Base-by-base conservation (phyloP, 2,329 filamentous ascomycete species). In the Cladosporium sp. region DNA sequence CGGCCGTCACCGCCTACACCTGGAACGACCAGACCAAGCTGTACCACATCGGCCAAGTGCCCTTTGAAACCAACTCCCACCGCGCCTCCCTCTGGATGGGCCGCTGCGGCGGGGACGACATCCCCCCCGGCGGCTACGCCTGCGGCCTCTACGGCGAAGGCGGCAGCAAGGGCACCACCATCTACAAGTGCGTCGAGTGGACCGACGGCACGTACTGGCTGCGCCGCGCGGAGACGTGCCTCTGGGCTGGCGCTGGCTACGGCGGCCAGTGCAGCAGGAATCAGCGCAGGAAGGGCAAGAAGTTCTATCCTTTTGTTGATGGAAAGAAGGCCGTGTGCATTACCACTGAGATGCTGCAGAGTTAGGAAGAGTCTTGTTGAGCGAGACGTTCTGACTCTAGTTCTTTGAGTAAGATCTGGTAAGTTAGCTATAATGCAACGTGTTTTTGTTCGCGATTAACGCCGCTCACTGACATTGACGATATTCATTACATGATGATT, bases 261-360 rank as follows among this genome's bases (percentile, higher is more conserved):
- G 60, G 60, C n/a, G 60, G 60, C 46, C 60, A 62, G 60, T 62
- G 60, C 31, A 49, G 52, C 4, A 40, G 49, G 31, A 62, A 62
- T 49, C 46, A 62, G 60, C 60, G 46, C 21, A 53, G 21, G 49
- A 62, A 62, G 49, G 31, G 49, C 16, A 53, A 53, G 46, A 62
- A 62, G 49, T 62, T 53, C 23, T 62, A 62, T 33, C 60, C 60
- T 4, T 40, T 62, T 5, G 31, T 37, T 18, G 49, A 62, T 53
- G 60, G 60, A 1, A 55, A 55, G 49, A 62, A 62, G 16, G 60
- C 33, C 3, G 60, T 62, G 5, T 62, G 60, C 14, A 23, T 53
- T 29, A 46, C 40, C 2, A 46, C 40, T 11, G 40, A 46, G 2
- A 11, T 11, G 40, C 3, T 46, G n/a, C n/a, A 5, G 7, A 21